Evolutionary conservation across 805 yeast species (phyloP).

Genomic region (Hanseniaspora nectarophila): DNA sequence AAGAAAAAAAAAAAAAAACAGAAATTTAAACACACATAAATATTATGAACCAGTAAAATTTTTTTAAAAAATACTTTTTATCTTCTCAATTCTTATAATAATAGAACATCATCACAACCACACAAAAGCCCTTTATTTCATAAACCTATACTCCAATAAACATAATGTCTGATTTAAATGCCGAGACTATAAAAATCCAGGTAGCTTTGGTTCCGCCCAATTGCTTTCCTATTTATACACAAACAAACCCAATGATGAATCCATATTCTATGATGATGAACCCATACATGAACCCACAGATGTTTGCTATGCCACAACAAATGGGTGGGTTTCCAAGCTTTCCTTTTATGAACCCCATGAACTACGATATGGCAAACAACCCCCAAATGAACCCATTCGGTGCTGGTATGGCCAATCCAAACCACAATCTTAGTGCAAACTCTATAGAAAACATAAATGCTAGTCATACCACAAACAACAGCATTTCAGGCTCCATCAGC

Average conservation of each 20-base stretch:
- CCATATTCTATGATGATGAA: constrained; percentile 7
- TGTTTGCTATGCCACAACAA: not conserved
- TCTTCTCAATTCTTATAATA: too few relatives aligned
- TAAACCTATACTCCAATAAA: too few relatives aligned
- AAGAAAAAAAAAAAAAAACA: too few relatives aligned
- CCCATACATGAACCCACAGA: not conserved
- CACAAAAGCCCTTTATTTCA: too few relatives aligned
- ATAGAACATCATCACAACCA: too few relatives aligned
- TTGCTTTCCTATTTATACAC: constrained; percentile 11
- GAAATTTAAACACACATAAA: too few relatives aligned
- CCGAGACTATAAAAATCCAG: constrained; percentile 8
- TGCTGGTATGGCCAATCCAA: not conserved
- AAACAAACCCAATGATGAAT: constrained; percentile 9
- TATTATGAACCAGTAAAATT: too few relatives aligned
- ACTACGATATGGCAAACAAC: not conserved
- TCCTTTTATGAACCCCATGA: not conserved
- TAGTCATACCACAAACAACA: not conserved
- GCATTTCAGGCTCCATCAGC: not conserved
- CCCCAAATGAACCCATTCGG: not conserved
- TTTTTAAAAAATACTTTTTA: too few relatives aligned
- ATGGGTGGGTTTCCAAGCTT: not conserved
- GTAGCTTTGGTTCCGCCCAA: constrained; percentile 13
- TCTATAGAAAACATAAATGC: not conserved
- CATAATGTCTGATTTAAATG: not conserved
- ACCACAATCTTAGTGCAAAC: not conserved